phyloP scores from a whole-genome alignment of 352 stramenopile genomes.

The Hyaloperonospora brassicae region DNA sequence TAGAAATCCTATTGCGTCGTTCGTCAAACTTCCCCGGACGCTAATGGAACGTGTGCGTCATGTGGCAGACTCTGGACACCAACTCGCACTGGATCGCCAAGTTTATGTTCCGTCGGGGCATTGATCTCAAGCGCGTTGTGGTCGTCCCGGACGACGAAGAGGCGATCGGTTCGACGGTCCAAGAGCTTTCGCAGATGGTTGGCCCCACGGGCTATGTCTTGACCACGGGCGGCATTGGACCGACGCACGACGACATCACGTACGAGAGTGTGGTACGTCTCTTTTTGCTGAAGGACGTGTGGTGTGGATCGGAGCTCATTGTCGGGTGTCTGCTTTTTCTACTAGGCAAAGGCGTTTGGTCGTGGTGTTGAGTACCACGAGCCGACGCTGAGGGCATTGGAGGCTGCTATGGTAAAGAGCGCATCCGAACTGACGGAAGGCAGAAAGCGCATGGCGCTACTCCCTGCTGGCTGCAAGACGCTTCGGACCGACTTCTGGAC shows the following conservation, averaged over 20 bases:
- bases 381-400: conserved; percentile 52
- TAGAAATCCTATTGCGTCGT: not conserved
- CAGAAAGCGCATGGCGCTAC: conserved; percentile 61
- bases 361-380: conserved; percentile 58
- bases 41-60: not conserved
- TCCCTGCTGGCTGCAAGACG: conserved; percentile 50
- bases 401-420: conserved; percentile 31
- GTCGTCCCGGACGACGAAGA: conserved; percentile 78
- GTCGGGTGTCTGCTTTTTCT: not conserved
- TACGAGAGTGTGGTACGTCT: conserved; percentile 66
- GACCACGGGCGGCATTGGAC: conserved; percentile 77
- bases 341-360: conserved; percentile 67
- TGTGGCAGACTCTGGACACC: conserved; percentile 68
- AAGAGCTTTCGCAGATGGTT: conserved; percentile 65
- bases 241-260: conserved; percentile 84
- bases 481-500: conserved; percentile 58
- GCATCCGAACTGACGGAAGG: conserved; percentile 51
- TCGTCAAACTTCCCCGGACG: not conserved
- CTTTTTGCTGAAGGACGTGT: not conserved
- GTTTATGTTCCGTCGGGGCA: conserved; percentile 69
- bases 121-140: conserved; percentile 69
- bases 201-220: conserved; percentile 75
- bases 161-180: conserved; percentile 62
- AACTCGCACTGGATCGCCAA: conserved; percentile 80
- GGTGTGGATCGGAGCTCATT: not conserved